These are phyloP conservation scores for Xylaria flabelliformis DNA, from an alignment of 495 filamentous ascomycete species.

Conservation along the genomic window DNA sequence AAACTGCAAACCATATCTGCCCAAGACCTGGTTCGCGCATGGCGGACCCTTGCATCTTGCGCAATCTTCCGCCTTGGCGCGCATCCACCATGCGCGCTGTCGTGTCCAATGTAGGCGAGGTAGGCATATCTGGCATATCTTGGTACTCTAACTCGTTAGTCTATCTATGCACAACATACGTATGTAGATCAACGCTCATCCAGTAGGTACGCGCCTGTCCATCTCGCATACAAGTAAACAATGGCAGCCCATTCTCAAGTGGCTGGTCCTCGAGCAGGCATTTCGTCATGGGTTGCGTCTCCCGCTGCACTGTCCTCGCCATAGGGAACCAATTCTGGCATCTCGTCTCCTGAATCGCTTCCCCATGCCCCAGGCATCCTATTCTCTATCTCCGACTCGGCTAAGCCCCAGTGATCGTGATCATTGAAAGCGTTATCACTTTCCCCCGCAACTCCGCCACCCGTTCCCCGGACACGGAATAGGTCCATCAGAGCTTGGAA, in stretches of 20 bases:
- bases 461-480: conserved; percentile 9
- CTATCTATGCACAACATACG: not conserved
- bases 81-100: conserved; percentile 1
- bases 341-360: conserved; percentile 20
- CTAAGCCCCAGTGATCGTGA: conserved; percentile 10
- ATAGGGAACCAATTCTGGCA: not conserved
- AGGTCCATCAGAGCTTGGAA: conserved; percentile 31
- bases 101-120: not conserved
- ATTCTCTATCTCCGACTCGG: conserved; percentile 15
- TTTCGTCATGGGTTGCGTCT: conserved; percentile 30
- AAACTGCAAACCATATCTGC: not conserved
- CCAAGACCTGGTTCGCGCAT: conserved; percentile 5
- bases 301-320: not conserved
- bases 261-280: conserved; percentile 12
- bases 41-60: conserved; percentile 9
- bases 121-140: too few relatives aligned
- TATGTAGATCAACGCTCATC: not conserved
- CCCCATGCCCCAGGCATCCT: conserved; percentile 29
- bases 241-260: not conserved
- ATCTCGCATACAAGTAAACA: not conserved
- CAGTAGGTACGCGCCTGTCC: not conserved
- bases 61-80: conserved; percentile 13
- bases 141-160: not conserved
- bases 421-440: not conserved
- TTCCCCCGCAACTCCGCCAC: not conserved